Evolutionary conservation across 176 grass and related monocot genomes (phyloP), one percentile per base, ranked within the genome.

Genomic region (Oryza nivara): DNA sequence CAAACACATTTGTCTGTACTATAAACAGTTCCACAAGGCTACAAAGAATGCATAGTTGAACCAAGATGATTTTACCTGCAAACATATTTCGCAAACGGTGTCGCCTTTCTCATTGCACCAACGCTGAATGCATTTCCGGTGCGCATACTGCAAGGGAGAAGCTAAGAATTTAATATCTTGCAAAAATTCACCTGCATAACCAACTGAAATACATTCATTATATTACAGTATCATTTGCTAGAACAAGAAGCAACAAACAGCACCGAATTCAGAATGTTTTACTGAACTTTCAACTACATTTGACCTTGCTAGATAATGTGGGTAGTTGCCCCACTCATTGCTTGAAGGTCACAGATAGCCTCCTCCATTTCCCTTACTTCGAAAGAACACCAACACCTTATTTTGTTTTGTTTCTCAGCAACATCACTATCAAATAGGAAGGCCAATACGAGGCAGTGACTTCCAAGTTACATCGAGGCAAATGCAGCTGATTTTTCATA

Each of bases 41-140:
- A 82, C 49, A n/a, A 80, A 11, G 0, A 13, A 72, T 45, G 45
- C 16, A 48, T 43, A 41, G 15, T 16, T 15, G 8, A 63, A 9
- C 20, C 47, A 79, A 84, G 61, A 22, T 9, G 0, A 30, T 64
- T 64, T 76, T 86, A 99, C 96, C 96, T 94, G 93, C 73, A 98
- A 70, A 71, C 96, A 98, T 88, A 98, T 98, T 84, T 98, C 93
- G 14, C 96, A 98, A 25, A 81, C 79, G 15, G 91, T 96, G 73
- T 99, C 91, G 1, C 96, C 96, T 60, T 99, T 99, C 84, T 99
- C 96, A 11, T 96, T 92, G 67, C 96, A 99, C 96, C 96, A 99
- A 1, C 86, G 83, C 11, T 99, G 96, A 72, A 99, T 86, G 84
- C 96, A 99, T 88, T 91, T 92, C 44, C 96, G 84, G 67, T 99